Percentiles rank a stretch among this genome's conserved stretches.
phyloP scores from a whole-genome alignment of 2,329 filamentous ascomycete genomes.

The Massarina eburnea region DNA sequence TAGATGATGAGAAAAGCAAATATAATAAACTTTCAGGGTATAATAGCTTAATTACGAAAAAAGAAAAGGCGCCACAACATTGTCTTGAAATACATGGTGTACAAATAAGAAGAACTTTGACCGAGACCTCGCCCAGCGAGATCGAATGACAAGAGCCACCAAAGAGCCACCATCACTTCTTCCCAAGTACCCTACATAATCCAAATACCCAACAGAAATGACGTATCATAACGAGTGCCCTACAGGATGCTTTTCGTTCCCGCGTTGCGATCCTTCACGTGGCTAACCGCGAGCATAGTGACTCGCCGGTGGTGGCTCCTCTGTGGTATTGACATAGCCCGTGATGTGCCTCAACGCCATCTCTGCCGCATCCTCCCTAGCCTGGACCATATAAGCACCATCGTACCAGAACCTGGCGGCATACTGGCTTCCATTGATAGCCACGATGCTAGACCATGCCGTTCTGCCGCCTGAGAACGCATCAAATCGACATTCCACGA shows the following conservation, averaged over 20 bases:
- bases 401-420: conserved; percentile 43
- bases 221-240: neutral
- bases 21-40: no score
- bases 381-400: conserved; percentile 33
- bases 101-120: neutral
- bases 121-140: neutral
- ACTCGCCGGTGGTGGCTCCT: conserved; percentile 26
- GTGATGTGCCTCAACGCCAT: conserved; percentile 29
- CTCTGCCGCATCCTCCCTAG: conserved; percentile 42
- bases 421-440: conserved; percentile 27
- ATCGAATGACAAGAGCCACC: neutral
- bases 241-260: no score
- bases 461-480: conserved; percentile 38
- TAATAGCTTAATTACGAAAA: no score
- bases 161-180: neutral
- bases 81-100: neutral
- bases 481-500: conserved; percentile 2
- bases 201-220: neutral
- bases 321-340: conserved; percentile 15
- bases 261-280: conserved; percentile 11
- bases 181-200: neutral
- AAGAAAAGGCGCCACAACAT: neutral
- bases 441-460: conserved; percentile 38
- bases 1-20: no score
- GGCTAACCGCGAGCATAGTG: conserved; percentile 16